These are phyloP conservation scores for Aureobasidium subglaciale DNA, from an alignment of 2,329 filamentous ascomycete genomes.

Conservation along the genomic window DNA sequence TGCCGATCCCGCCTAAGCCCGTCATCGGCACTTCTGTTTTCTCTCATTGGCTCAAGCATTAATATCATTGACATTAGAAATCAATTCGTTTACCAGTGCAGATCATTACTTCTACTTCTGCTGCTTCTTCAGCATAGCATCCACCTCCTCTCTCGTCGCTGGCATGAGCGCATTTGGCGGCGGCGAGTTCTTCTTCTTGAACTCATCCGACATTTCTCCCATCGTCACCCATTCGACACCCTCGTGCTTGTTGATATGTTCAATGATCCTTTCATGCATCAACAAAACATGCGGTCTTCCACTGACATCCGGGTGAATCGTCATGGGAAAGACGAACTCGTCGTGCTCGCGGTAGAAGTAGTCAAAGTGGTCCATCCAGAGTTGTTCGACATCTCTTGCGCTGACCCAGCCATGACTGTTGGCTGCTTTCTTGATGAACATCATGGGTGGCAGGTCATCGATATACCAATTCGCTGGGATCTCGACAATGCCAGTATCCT, in stretches of 20 bases:
- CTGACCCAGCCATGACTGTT: conserved; percentile 54
- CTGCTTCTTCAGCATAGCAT: conserved; percentile 31
- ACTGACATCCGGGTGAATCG: conserved; percentile 60
- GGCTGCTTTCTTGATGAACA: conserved; percentile 59
- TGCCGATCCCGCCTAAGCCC: neutral
- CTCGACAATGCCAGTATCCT: conserved; percentile 53
- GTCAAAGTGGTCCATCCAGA: conserved; percentile 60
- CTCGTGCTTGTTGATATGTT: conserved; percentile 57
- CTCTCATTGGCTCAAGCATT: neutral
- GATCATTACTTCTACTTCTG: neutral
- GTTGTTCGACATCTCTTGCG: conserved; percentile 52
- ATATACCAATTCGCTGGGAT: conserved; percentile 45
- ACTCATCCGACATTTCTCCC: conserved; percentile 62
- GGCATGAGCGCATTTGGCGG: conserved; percentile 53
- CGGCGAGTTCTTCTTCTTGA: conserved; percentile 55
- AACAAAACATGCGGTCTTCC: conserved; percentile 63
- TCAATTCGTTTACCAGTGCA: too few relatives aligned
- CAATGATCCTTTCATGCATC: conserved; percentile 55
- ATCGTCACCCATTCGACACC: conserved; percentile 59
- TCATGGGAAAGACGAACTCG: conserved; percentile 69
- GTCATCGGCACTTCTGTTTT: neutral
- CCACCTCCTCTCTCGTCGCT: conserved; percentile 43
- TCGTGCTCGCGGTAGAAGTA: conserved; percentile 72
- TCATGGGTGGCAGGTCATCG: conserved; percentile 53
- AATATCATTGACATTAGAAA: too few relatives aligned